These are phyloP conservation scores for Chenopodium album DNA, from an alignment of 148 eudicot species.

Conservation along the genomic window DNA sequence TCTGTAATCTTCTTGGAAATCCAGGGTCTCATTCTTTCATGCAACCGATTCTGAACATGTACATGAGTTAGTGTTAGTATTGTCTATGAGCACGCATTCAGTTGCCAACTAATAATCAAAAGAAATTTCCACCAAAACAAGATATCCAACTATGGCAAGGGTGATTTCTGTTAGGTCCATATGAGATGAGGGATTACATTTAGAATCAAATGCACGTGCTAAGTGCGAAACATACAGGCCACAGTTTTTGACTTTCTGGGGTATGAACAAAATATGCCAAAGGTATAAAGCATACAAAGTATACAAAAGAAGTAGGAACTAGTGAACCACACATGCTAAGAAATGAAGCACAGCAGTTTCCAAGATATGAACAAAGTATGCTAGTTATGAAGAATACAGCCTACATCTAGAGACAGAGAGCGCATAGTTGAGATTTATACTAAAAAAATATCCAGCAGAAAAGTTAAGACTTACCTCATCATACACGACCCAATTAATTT, in stretches of 20 bases:
- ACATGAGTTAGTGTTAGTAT: constrained; percentile 9
- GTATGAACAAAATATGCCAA: too few relatives aligned
- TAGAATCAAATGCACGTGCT: neutral
- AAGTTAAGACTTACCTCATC: constrained; percentile 59
- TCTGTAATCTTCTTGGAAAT: constrained; percentile 92
- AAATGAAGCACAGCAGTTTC: neutral
- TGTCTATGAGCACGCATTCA: neutral
- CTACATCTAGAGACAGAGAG: neutral
- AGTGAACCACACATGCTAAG: neutral
- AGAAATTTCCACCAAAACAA: neutral
- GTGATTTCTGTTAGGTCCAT: neutral
- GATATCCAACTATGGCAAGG: neutral
- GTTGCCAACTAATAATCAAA: neutral
- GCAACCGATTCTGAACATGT: constrained; percentile 64
- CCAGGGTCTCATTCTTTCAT: constrained; percentile 95
- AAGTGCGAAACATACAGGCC: neutral
- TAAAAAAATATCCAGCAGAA: neutral
- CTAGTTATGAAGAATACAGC: neutral
- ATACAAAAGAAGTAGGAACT: neutral
- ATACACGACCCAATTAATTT: constrained; percentile 80
- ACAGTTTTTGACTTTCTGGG: neutral
- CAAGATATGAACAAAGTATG: neutral
- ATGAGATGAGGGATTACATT: neutral
- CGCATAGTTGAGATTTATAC: neutral
- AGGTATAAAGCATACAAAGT: neutral